phyloP scores from a whole-genome alignment of 2,329 filamentous ascomycete species.

The Fusarium sulawesiense region DNA sequence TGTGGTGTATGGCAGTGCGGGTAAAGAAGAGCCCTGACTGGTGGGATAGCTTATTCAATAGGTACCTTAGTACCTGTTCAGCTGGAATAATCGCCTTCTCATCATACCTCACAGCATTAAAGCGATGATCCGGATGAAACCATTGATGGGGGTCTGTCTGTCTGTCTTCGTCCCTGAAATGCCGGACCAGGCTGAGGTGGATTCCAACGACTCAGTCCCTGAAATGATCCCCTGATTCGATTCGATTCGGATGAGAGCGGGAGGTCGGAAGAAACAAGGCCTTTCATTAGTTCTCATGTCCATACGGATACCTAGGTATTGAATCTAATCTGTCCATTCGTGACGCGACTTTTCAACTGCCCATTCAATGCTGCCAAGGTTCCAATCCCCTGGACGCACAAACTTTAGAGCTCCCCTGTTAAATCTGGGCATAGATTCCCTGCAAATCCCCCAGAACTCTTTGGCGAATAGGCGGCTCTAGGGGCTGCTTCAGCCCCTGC shows the following conservation, averaged over 20 bases:
- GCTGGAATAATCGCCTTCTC: background rate
- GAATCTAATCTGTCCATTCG: slow-evolving; percentile 11
- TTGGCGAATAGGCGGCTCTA: slow-evolving; percentile 27
- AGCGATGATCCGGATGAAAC: slow-evolving; percentile 23
- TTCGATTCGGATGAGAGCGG: slow-evolving; percentile 30
- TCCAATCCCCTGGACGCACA: slow-evolving; percentile 32
- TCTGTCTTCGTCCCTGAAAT: slow-evolving; percentile 35
- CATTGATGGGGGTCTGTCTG: slow-evolving; percentile 6
- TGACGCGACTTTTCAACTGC: slow-evolving; percentile 15
- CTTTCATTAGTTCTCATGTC: background rate
- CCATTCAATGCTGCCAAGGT: slow-evolving; percentile 32
- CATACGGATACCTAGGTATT: background rate
- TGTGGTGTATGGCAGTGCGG: slow-evolving; percentile 35
- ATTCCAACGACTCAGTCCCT: slow-evolving; percentile 19
- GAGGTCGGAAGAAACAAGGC: slow-evolving; percentile 25
- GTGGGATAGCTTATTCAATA: slow-evolving; percentile 2
- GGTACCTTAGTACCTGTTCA: background rate
- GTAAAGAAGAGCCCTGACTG: slow-evolving; percentile 23
- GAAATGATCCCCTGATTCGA: slow-evolving; percentile 31
- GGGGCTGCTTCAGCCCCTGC: slow-evolving; percentile 41
- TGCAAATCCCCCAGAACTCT: slow-evolving; percentile 33
- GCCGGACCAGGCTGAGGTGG: slow-evolving; percentile 23
- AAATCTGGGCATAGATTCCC: slow-evolving; percentile 30
- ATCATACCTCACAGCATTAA: background rate
- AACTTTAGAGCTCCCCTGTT: slow-evolving; percentile 34